phyloP scores from a whole-genome alignment of 2,329 filamentous ascomycete genomes.

The Talaromyces sp. region DNA sequence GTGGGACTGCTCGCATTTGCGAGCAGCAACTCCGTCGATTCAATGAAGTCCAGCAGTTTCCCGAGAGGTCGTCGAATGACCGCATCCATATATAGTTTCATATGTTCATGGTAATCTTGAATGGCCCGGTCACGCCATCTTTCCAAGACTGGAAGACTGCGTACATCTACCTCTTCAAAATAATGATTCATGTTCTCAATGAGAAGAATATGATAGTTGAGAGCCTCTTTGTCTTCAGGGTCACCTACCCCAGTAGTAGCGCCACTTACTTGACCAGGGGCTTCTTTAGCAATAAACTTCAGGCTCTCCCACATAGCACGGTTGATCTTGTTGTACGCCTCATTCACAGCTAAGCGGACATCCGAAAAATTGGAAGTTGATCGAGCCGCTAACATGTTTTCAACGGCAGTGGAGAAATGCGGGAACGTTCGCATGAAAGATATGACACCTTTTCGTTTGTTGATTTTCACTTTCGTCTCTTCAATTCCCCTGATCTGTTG shows the following conservation, averaged over 20 bases:
- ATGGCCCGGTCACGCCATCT: conserved; percentile 77
- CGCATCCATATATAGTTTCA: conserved; percentile 79
- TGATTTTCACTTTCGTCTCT: conserved; percentile 98
- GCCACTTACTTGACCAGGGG: conserved; percentile 54
- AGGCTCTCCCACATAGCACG: conserved; percentile 96
- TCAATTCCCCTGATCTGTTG: conserved; percentile 94
- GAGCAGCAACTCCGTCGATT: conserved; percentile 74
- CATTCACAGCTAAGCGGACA: conserved; percentile 74
- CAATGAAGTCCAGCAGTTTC: conserved; percentile 85
- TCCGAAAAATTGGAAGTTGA: conserved; percentile 55
- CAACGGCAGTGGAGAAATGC: conserved; percentile 73
- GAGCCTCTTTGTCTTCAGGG: conserved; percentile 87
- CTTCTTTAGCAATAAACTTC: conserved; percentile 82
- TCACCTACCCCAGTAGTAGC: conserved; percentile 53
- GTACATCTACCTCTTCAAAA: conserved; percentile 79
- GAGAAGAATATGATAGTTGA: conserved; percentile 94
- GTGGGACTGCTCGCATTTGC: conserved; percentile 54
- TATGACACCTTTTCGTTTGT: conserved; percentile 96
- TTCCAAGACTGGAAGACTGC: conserved; percentile 69
- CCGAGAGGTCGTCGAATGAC: conserved; percentile 86
- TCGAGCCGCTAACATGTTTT: conserved; percentile 68
- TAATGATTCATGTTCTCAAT: conserved; percentile 99
- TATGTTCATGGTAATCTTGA: conserved; percentile 77
- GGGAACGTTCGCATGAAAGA: conserved; percentile 93
- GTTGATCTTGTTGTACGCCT: conserved; percentile 82